Percentiles rank a stretch among this genome's conserved stretches.
phyloP scores from a whole-genome alignment of 306 rosid genomes.

The Cucurbita argyrosperma region DNA sequence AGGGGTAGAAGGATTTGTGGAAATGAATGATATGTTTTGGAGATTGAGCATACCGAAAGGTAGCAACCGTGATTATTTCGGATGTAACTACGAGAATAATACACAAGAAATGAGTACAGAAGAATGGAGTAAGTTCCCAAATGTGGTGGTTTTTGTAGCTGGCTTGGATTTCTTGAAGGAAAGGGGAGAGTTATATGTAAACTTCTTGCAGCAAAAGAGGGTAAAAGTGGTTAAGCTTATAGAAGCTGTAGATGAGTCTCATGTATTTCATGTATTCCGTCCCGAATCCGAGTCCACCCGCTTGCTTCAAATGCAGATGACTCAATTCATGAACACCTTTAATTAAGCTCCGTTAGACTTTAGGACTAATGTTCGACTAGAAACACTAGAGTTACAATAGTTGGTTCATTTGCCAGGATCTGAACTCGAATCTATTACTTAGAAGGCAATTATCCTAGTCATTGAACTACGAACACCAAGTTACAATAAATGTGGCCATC shows the following conservation, averaged over 20 bases:
- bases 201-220: conserved; percentile 37
- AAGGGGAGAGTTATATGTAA: conserved; percentile 63
- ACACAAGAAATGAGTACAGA: conserved; percentile 2
- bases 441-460: background rate
- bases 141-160: conserved; percentile 56
- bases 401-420: background rate
- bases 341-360: background rate
- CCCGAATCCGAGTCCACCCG: conserved; percentile 47
- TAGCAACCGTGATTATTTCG: conserved; percentile 33
- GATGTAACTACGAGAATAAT: conserved; percentile 48
- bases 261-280: conserved; percentile 39
- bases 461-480: background rate
- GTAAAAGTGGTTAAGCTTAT: conserved; percentile 37
- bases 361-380: too few relatives aligned
- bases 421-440: background rate
- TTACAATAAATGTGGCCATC: too few relatives aligned
- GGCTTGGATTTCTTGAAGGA: conserved; percentile 60
- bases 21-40: conserved; percentile 46
- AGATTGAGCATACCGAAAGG: conserved; percentile 49
- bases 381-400: too few relatives aligned
- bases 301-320: conserved; percentile 50
- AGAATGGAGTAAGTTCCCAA: conserved; percentile 44
- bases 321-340: conserved; percentile 30
- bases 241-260: conserved; percentile 41
- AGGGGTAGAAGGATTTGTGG: conserved; percentile 15